These are phyloP conservation scores for Sporothrix euskadiensis DNA, from an alignment of 2,329 filamentous ascomycete genomes.

Conservation along the genomic window DNA sequence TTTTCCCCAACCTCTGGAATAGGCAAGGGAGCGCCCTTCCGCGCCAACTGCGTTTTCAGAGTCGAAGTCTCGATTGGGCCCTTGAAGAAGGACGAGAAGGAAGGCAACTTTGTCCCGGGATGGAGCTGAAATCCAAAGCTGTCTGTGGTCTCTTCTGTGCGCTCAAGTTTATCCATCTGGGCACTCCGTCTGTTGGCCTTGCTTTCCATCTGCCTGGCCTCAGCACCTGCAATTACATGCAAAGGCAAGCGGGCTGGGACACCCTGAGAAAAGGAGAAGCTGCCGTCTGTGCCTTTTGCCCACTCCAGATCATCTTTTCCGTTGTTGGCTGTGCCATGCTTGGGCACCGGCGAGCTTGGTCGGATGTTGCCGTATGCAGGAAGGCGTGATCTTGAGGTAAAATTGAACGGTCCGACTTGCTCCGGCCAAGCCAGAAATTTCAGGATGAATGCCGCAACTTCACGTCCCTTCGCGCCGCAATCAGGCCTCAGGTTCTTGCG, in stretches of 20 bases:
- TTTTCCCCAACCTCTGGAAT: conserved; percentile 7
- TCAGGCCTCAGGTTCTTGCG: not conserved
- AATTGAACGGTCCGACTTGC: not conserved
- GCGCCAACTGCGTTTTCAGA: not conserved
- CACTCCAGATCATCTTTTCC: not conserved
- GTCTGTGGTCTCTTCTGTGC: not conserved
- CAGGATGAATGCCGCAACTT: not conserved
- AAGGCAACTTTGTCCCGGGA: not conserved
- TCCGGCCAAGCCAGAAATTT: not conserved
- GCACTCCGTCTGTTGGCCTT: not conserved
- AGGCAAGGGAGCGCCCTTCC: not conserved
- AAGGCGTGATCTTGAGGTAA: not conserved
- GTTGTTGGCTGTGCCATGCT: not conserved
- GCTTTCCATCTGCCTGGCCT: not conserved
- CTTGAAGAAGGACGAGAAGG: not conserved
- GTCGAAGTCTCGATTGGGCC: not conserved
- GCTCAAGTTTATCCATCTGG: not conserved
- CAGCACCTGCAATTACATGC: conserved; percentile 9
- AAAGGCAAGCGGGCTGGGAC: not conserved
- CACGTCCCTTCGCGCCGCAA: not conserved
- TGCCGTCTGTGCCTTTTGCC: not conserved
- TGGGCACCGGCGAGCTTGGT: not conserved
- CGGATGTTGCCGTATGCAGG: not conserved
- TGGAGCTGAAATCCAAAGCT: not conserved
- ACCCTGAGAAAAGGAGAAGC: not conserved